Conservation (phyloP, 176 grass and related monocot species). For the Triticum timopheevii region DNA sequence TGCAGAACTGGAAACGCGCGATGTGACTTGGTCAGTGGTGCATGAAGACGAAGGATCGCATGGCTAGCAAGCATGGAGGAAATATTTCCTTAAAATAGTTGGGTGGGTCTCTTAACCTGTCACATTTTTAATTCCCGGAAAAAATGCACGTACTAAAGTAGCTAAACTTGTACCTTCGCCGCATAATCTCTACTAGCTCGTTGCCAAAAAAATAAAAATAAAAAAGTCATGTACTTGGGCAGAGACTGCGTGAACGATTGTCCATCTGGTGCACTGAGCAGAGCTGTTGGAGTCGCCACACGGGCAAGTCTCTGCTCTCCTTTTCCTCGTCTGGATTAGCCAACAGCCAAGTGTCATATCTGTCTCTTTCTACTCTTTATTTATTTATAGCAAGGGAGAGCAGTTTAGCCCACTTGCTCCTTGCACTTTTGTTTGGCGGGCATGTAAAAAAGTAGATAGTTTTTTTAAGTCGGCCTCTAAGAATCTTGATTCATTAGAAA, state of each 20-base stretch:
- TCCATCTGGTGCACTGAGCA: background rate
- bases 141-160: background rate
- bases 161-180: too few relatives aligned
- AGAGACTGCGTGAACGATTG: background rate
- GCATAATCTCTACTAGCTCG: background rate
- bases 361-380: too few relatives aligned
- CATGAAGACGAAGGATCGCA: background rate
- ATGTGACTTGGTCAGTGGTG: background rate
- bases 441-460: too few relatives aligned
- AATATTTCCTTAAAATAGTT: background rate
- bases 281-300: background rate
- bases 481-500: too few relatives aligned
- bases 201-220: too few relatives aligned
- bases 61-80: background rate
- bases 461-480: too few relatives aligned
- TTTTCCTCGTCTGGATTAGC: background rate
- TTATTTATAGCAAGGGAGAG: too few relatives aligned
- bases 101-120: background rate
- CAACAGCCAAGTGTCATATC: background rate
- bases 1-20: background rate
- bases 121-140: background rate
- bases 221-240: background rate
- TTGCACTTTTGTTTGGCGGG: too few relatives aligned
- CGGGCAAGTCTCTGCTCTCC: too few relatives aligned
- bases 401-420: too few relatives aligned